These are phyloP conservation scores for Saccharomyces hybrid DNA, from an alignment of 1,139 yeast species.

Conservation along the genomic window DNA sequence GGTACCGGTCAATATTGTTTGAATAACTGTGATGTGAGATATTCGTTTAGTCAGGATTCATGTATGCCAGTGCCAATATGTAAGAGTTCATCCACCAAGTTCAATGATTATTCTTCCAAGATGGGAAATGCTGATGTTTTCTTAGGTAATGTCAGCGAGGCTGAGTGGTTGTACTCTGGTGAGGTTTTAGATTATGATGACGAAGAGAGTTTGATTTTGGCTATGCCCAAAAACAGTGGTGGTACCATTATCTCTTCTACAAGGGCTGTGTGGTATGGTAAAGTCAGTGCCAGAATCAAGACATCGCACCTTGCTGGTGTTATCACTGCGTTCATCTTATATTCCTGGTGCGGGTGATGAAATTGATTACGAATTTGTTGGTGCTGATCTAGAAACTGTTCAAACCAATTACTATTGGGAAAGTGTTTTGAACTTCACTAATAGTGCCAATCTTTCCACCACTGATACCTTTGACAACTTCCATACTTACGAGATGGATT, in stretches of 20 bases:
- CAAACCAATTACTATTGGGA: conserved; percentile 76
- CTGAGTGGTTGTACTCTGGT: conserved; percentile 74
- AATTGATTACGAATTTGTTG: conserved; percentile 81
- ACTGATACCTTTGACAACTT: conserved; percentile 54
- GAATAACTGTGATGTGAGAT: conserved; percentile 61
- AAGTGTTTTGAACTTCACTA: conserved; percentile 62
- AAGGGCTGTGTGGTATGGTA: conserved; percentile 81
- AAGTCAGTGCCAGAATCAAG: conserved; percentile 58
- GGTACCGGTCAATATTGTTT: conserved; percentile 75
- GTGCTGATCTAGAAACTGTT: conserved; percentile 55
- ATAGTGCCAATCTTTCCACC: conserved; percentile 43
- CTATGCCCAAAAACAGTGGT: conserved; percentile 71
- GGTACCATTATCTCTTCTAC: conserved; percentile 83
- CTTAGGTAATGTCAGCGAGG: conserved; percentile 61
- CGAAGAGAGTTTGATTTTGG: conserved; percentile 47
- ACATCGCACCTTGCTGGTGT: conserved; percentile 76
- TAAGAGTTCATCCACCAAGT: conserved; percentile 34
- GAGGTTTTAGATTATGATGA: conserved; percentile 48
- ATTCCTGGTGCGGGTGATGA: conserved; percentile 88
- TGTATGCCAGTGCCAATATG: conserved; percentile 61
- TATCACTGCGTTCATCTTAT: conserved; percentile 74
- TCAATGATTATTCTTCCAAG: conserved; percentile 34
- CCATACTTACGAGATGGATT: conserved; percentile 75
- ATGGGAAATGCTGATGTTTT: conserved; percentile 35
- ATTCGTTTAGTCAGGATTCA: conserved; percentile 42